These are phyloP conservation scores for Schwanniomyces pseudopolymorphus DNA, from an alignment of 805 yeast species.

Conservation along the genomic window DNA sequence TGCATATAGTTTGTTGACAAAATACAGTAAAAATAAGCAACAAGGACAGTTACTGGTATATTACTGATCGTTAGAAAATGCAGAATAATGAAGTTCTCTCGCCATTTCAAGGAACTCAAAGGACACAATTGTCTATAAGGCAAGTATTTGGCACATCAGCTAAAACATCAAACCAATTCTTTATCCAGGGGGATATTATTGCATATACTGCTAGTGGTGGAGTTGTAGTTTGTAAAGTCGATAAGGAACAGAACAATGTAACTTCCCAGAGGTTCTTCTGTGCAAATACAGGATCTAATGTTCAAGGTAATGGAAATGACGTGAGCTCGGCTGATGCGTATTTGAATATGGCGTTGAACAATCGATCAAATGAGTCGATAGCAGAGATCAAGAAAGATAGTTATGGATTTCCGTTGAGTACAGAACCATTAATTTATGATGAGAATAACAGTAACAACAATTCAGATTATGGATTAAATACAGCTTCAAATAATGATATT, in stretches of 20 bases:
- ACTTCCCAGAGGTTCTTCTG: conserved; percentile 50
- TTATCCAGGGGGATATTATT: conserved; percentile 37
- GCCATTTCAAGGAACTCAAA: not conserved
- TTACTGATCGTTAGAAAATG: not conserved
- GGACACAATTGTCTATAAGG: conserved; percentile 10
- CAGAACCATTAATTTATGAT: conserved; percentile 27
- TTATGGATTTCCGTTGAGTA: conserved; percentile 32
- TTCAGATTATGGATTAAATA: conserved; percentile 4
- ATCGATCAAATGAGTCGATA: not conserved
- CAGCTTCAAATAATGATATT: conserved; percentile 4
- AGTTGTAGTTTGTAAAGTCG: conserved; percentile 48
- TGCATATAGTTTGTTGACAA: not conserved
- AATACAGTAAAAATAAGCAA: not conserved
- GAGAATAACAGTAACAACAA: conserved; percentile 15
- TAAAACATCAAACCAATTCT: conserved; percentile 37
- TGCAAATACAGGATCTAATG: conserved; percentile 33
- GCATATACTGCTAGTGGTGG: conserved; percentile 64
- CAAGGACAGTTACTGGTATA: too few relatives aligned
- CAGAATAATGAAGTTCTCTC: not conserved
- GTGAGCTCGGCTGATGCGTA: conserved; percentile 25
- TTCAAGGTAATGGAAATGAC: conserved; percentile 8
- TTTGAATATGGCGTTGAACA: conserved; percentile 23
- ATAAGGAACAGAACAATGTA: conserved; percentile 12
- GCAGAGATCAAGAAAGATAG: conserved; percentile 22
- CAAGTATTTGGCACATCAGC: conserved; percentile 48